Evolutionary conservation across 805 yeast genomes (phyloP), one percentile per base, ranked within the genome.

Genomic region (Cyberlindnera subsufficiens): DNA sequence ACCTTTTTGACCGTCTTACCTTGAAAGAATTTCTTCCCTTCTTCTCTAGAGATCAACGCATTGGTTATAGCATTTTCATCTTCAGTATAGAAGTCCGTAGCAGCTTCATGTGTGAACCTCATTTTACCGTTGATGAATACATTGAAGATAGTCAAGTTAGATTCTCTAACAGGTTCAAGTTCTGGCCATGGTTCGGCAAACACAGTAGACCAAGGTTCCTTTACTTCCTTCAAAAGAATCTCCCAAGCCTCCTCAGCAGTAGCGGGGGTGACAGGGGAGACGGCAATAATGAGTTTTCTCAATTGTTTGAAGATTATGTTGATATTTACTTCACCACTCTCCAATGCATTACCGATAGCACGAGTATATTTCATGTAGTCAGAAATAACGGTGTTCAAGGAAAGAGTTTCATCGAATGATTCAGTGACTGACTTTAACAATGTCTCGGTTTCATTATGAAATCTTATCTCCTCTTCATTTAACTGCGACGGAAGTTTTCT

Each of bases 331-430:
- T 58, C 49, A 1, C 63, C 52, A 6, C 64, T 56, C 31, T 71
- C 70, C 4, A 68, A 35, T 0, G 74, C 71, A 3, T 58, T 49
- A 2, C 60, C 55, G 15, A 86, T 52, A 2, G 68, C 51, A 52
- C 80, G 77, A 10, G 95, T 83, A 39, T 82, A 60, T 56, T 89
- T 93, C 96, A 89, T 91, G 55, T 79, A 84, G 58, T 89, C 95
- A 0, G 97, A 86, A 19, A 93, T 76, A 2, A 88, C 80, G 0
- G 96, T 90, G 61, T 93, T 91, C 59, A 91, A 67, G 0, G 89
- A 71, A 22, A 84, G 63, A 0, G 77, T 72, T 1, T 64, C 67
- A 18, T 69, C 77, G 42, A 86, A 75, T 0, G 96, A 78, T 7
- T 67, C 69, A 14, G 83, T 74, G 8, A 88, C 72, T 9, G 74